Conservation (phyloP, 371 early-diverging fungal genomes). For the Mortierella sp. region DNA sequence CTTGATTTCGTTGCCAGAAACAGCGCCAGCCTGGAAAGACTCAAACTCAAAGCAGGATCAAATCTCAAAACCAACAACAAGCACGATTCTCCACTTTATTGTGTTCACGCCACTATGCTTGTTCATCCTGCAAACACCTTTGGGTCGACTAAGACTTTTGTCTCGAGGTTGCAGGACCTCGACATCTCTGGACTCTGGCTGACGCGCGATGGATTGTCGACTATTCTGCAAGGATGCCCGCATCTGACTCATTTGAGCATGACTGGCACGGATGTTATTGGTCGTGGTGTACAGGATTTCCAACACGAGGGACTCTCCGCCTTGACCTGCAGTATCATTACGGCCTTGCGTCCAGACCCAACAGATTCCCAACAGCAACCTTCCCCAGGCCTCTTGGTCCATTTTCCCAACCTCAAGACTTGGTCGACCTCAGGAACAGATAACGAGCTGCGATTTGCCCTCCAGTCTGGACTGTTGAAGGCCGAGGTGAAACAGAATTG, state of each 20-base stretch:
- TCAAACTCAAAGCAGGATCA: background rate
- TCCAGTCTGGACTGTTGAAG: background rate
- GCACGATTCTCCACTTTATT: background rate
- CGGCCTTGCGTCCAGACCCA: background rate
- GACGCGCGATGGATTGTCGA: background rate
- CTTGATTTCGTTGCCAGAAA: conserved; percentile 11
- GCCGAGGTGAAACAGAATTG: background rate
- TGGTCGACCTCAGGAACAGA: background rate
- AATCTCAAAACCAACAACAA: background rate
- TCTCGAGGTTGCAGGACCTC: background rate
- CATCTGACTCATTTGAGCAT: background rate
- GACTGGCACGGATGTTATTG: background rate
- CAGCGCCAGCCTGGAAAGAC: background rate
- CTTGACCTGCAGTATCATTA: conserved; percentile 10
- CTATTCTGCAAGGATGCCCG: background rate
- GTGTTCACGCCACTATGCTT: background rate
- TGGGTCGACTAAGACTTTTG: background rate
- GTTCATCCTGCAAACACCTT: background rate
- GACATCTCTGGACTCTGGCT: background rate
- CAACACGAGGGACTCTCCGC: background rate
- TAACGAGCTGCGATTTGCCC: background rate
- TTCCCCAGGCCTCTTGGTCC: background rate
- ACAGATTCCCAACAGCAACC: background rate
- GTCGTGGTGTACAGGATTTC: background rate
- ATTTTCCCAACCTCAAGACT: conserved; percentile 16